Base-by-base conservation (phyloP, 2,329 filamentous ascomycete genomes). In the Beauveria brongniartii region DNA sequence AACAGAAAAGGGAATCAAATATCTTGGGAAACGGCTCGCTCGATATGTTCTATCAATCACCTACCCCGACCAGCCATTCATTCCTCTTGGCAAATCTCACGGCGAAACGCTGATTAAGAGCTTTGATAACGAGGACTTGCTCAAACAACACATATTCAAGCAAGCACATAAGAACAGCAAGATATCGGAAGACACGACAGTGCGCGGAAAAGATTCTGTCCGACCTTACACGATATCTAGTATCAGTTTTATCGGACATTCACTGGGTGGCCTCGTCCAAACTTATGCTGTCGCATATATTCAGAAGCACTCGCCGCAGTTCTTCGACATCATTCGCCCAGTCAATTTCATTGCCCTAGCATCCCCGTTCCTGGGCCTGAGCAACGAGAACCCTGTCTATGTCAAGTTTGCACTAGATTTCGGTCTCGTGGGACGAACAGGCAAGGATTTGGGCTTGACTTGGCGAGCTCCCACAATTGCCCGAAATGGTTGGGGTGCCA, bases 341-440 rank as follows among this genome's bases (percentile, higher is more conserved):
- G 79, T 96, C 71, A 97, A 97, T 71, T 97, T 97, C 69, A 88
- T 97, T 65, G 82, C 89, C 30, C 77, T 97, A 66, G 92, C 93
- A 18, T 88, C 92, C 0, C 93, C 93, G 0, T 91, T 97, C 66
- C 77, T 97, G 1, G 93, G 93, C 0, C 78, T 97, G 43, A 97
- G 93, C 73, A 97, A 99, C 71, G 94, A 99, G 71, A 99, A 99
- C 67, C 94, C 94, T 0, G 81, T 97, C 61, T 99, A 99, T 71
- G 90, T 99, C 73, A 96, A 92, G 69, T 97, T 99, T 72, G 94
- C 94, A 0, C 79, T 99, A 3, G 94, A 99, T 71, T 96, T 97
- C 75, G 94, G 94, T 0, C 81, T 99, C 1, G 93, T 99, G 16
- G 94, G 94, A n/a, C 84, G 93, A 59, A 97, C 94, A 3, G 94